A percentile compares a stretch with the other conserved stretches of the same genome.
Evolutionary conservation across 768 basidiomycete genomes (phyloP).

Genomic region (Tylopilus vinaceipallidus): DNA sequence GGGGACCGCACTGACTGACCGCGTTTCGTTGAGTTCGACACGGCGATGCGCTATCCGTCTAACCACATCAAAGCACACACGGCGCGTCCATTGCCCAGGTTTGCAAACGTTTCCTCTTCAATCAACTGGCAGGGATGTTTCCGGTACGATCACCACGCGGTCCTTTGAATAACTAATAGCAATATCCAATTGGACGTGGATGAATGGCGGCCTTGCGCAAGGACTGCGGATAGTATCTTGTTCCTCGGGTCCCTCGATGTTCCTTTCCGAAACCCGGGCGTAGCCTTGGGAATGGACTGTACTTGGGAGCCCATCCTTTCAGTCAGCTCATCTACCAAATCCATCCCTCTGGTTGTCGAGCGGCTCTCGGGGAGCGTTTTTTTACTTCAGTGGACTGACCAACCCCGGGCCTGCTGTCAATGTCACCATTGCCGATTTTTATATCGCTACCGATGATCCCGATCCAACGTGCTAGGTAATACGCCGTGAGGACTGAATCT

Average conservation of each 20-base stretch:
- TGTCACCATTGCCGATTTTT: neutral
- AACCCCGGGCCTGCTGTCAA: neutral
- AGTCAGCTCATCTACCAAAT: neutral
- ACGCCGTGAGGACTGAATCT: neutral
- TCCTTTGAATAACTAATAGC: constrained; percentile 1
- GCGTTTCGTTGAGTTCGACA: neutral
- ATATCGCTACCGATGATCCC: neutral
- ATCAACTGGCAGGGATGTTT: neutral
- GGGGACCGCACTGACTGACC: neutral
- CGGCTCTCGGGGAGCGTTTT: neutral
- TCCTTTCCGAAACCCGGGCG: neutral
- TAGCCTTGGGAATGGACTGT: neutral
- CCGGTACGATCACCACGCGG: constrained; percentile 11
- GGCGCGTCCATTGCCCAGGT: constrained; percentile 1
- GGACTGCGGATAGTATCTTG: too few relatives aligned
- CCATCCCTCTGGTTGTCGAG: neutral
- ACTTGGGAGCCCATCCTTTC: neutral
- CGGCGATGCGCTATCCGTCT: neutral
- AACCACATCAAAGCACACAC: constrained; percentile 1
- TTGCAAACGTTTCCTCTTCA: neutral
- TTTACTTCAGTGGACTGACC: too few relatives aligned
- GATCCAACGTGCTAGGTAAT: neutral
- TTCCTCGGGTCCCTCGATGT: neutral
- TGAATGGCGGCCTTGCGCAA: neutral
- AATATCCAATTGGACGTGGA: neutral